These are phyloP conservation scores for Rhododendron henanense DNA, from an alignment of 148 eudicot species.

Conservation along the genomic window DNA sequence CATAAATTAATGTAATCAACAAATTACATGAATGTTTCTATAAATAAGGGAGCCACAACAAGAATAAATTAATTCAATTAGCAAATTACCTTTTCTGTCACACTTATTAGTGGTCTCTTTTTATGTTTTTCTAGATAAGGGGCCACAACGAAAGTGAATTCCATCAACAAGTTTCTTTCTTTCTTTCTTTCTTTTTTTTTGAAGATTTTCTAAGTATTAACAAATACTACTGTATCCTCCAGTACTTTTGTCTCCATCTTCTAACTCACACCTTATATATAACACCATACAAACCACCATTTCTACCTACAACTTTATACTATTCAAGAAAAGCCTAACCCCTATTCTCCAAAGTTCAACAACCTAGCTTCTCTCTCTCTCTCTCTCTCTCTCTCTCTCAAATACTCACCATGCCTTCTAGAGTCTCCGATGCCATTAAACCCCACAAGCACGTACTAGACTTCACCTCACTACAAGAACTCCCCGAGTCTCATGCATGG, in stretches of 20 bases:
- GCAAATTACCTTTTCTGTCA: background rate
- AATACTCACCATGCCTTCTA: constrained; percentile 38
- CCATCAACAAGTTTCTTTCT: background rate
- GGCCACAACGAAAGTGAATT: background rate
- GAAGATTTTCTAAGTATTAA: background rate
- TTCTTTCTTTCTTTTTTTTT: background rate
- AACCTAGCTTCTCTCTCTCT: background rate
- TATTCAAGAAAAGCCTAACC: background rate
- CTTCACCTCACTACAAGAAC: constrained; percentile 43
- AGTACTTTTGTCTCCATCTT: background rate
- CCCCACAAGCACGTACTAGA: constrained; percentile 33
- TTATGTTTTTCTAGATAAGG: background rate
- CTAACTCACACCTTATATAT: constrained; percentile 10
- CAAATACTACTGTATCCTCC: background rate
- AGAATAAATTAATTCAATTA: background rate
- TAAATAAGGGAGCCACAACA: too few relatives aligned
- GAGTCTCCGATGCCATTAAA: constrained; percentile 16
- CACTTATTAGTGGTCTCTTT: background rate
- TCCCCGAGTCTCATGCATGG: constrained; percentile 79
- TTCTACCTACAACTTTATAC: background rate
- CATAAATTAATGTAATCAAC: too few relatives aligned
- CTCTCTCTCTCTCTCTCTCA: background rate
- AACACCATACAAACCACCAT: constrained; percentile 13
- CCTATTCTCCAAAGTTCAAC: background rate
- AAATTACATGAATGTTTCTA: too few relatives aligned